Conservation (phyloP, 441 rosid genomes). For the Pelargonium citronellum region DNA sequence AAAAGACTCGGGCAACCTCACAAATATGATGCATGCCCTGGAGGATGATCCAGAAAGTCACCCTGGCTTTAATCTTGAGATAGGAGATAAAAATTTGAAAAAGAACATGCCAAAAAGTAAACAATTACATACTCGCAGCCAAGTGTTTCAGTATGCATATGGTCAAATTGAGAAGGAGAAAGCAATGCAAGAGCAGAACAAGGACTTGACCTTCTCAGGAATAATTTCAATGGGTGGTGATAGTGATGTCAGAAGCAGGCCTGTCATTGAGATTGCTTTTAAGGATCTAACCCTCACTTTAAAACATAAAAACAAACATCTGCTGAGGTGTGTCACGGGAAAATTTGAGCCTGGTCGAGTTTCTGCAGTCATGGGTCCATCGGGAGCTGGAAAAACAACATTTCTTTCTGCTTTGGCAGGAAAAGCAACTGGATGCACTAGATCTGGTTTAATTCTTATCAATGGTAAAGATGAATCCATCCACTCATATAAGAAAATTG, state of each 20-base stretch:
- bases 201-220: constrained; percentile 84
- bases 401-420: constrained; percentile 91
- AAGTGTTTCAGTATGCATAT: constrained; percentile 87
- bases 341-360: constrained; percentile 85
- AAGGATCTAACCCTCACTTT: constrained; percentile 74
- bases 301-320: constrained; percentile 72
- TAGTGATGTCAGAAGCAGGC: constrained; percentile 54
- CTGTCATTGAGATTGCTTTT: constrained; percentile 63
- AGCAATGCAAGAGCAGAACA: constrained; percentile 70
- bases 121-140: constrained; percentile 79
- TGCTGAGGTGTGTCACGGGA: constrained; percentile 81
- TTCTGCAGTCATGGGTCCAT: constrained; percentile 98
- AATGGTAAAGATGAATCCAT: constrained; percentile 75
- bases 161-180: constrained; percentile 91
- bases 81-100: constrained; percentile 61
- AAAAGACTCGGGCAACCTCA: constrained; percentile 39
- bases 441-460: constrained; percentile 62
- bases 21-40: constrained; percentile 68
- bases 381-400: constrained; percentile 97
- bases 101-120: constrained; percentile 69
- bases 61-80: constrained; percentile 63
- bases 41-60: constrained; percentile 57
- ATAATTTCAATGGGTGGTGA: constrained; percentile 78
- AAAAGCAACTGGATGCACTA: constrained; percentile 66
- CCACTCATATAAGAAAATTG: constrained; percentile 76